These are phyloP conservation scores for Apiotrichum domesticum DNA, from an alignment of 1,284 basidiomycete genomes.

Conservation along the genomic window DNA sequence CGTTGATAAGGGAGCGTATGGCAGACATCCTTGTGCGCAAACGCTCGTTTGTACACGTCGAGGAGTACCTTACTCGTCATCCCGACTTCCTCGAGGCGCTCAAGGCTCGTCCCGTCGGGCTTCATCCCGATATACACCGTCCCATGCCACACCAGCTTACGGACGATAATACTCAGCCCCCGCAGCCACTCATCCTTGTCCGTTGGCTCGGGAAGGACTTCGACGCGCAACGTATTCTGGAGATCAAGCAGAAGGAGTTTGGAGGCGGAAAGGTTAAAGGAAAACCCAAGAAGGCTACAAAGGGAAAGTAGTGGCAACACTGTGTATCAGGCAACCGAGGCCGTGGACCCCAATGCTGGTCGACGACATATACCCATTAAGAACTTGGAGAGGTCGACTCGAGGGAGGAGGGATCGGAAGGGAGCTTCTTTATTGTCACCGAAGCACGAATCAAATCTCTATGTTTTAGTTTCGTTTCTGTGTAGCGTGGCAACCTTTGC, in stretches of 20 bases:
- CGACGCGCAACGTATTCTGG: conserved; percentile 37
- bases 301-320: conserved; percentile 2
- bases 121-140: conserved; percentile 40
- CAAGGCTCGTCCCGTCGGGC: conserved; percentile 38
- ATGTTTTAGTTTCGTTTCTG: too few species aligned
- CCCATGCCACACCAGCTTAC: conserved; percentile 14
- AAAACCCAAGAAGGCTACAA: conserved; percentile 30
- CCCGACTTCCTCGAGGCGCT: conserved; percentile 39
- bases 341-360: too few species aligned
- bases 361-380: too few species aligned
- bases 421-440: too few species aligned
- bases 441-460: too few species aligned
- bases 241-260: conserved; percentile 47
- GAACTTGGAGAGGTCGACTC: too few species aligned
- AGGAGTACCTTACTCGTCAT: conserved; percentile 46
- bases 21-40: conserved; percentile 43
- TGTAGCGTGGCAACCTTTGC: too few species aligned
- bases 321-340: too few species aligned
- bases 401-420: too few species aligned
- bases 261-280: conserved; percentile 38
- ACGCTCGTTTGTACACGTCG: conserved; percentile 44
- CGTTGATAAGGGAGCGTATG: conserved; percentile 42
- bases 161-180: conserved; percentile 14
- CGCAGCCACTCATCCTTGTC: conserved; percentile 39
- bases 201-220: conserved; percentile 45